Conservation (phyloP, 2,329 filamentous ascomycete species). For the Cladosporium sp. region DNA sequence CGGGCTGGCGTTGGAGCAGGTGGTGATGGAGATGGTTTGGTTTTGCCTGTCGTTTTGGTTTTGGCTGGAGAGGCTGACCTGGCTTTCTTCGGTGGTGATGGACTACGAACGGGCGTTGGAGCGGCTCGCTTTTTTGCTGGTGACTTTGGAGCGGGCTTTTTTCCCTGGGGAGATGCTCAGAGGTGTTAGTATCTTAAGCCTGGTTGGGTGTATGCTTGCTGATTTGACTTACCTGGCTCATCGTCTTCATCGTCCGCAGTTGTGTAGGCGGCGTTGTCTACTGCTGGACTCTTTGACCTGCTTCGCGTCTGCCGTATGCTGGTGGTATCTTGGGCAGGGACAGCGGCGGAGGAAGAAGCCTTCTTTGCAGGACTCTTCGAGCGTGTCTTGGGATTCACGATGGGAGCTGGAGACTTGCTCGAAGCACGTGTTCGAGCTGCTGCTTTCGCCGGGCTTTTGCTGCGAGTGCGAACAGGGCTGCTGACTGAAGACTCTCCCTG, state of each 20-base stretch:
- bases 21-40: not conserved
- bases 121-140: not conserved
- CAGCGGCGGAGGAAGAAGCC: not conserved
- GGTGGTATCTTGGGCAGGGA: not conserved
- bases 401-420: conserved; percentile 3
- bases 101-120: not conserved
- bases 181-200: not conserved
- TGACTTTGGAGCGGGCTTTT: not conserved
- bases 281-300: not conserved
- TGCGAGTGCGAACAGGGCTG: not conserved
- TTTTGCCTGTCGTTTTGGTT: too few relatives aligned
- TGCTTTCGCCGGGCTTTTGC: not conserved
- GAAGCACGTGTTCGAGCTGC: not conserved
- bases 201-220: not conserved
- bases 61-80: not conserved
- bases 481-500: not conserved
- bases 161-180: not conserved
- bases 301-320: not conserved
- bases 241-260: not conserved
- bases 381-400: not conserved
- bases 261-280: not conserved
- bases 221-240: not conserved
- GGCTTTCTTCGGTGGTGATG: not conserved
- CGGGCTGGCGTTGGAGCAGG: not conserved
- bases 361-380: conserved; percentile 8